phyloP scores from a whole-genome alignment of 2,329 filamentous ascomycete genomes.

The Talaromyces sp. region DNA sequence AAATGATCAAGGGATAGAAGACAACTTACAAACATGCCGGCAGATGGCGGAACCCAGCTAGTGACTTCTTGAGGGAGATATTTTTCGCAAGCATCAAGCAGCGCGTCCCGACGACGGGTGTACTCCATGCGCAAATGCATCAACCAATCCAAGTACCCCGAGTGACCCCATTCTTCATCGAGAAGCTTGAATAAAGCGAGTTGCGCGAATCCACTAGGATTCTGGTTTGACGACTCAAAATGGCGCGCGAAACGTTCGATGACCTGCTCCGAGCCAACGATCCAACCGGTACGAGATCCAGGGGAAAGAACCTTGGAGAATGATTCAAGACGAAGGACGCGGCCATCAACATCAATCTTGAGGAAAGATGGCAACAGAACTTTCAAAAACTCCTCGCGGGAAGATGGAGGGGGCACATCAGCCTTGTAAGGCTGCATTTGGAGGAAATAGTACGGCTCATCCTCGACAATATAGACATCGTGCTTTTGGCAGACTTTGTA shows the following conservation, averaged over 20 bases:
- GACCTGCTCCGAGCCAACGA: slow-evolving; percentile 81
- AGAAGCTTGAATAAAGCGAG: slow-evolving; percentile 81
- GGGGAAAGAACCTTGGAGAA: slow-evolving; percentile 90
- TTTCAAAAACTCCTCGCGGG: slow-evolving; percentile 69
- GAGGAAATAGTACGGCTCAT: slow-evolving; percentile 92
- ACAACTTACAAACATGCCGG: slow-evolving; percentile 86
- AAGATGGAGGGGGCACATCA: slow-evolving; percentile 55
- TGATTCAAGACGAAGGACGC: slow-evolving; percentile 85
- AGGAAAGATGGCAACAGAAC: slow-evolving; percentile 71
- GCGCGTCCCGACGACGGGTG: slow-evolving; percentile 69
- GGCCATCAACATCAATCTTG: slow-evolving; percentile 78
- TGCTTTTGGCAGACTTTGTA: slow-evolving; percentile 79
- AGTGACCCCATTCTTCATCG: slow-evolving; percentile 91
- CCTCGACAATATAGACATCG: slow-evolving; percentile 82
- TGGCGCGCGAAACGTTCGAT: slow-evolving; percentile 78
- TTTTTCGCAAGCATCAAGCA: slow-evolving; percentile 74
- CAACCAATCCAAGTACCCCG: slow-evolving; percentile 85
- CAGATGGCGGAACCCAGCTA: slow-evolving; percentile 71
- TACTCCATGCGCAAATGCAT: slow-evolving; percentile 79
- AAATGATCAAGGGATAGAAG: background rate
- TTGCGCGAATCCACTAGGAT: slow-evolving; percentile 80
- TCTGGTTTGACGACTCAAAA: slow-evolving; percentile 79
- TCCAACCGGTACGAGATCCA: slow-evolving; percentile 79
- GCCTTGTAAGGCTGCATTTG: slow-evolving; percentile 73
- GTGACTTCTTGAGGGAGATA: slow-evolving; percentile 70